These are phyloP conservation scores for Euphorbia schlechtendalii DNA, from an alignment of 441 rosid species.

Conservation along the genomic window DNA sequence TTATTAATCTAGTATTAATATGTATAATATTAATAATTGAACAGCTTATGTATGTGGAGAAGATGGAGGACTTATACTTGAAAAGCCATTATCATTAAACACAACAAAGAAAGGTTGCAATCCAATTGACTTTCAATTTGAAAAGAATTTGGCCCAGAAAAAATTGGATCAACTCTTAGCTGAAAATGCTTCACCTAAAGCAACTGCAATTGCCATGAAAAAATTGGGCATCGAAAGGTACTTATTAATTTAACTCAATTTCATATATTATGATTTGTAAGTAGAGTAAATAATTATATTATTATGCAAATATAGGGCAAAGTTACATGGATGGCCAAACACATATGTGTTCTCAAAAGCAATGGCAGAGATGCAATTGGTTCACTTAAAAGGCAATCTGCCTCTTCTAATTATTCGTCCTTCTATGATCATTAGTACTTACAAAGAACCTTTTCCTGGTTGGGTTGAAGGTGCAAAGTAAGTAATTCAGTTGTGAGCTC, in stretches of 20 bases:
- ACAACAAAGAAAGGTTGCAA: constrained; percentile 11
- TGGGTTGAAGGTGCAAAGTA: neutral
- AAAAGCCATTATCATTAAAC: constrained; percentile 21
- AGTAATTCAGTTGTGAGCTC: too few species aligned
- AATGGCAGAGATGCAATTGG: neutral
- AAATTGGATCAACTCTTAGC: constrained; percentile 22
- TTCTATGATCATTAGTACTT: neutral
- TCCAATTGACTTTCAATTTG: constrained; percentile 25
- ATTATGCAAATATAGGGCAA: neutral
- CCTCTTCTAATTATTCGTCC: constrained; percentile 1
- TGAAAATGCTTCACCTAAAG: constrained; percentile 11
- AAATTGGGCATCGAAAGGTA: constrained; percentile 64
- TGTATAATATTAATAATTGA: too few species aligned
- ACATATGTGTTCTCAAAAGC: neutral
- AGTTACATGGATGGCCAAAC: neutral
- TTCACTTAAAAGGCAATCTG: neutral
- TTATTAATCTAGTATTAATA: too few species aligned
- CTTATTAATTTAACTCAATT: neutral
- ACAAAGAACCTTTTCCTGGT: neutral
- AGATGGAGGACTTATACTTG: constrained; percentile 7
- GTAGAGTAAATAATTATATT: too few species aligned
- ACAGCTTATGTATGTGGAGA: neutral
- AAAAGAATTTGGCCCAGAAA: constrained; percentile 19
- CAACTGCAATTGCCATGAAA: constrained; percentile 39
- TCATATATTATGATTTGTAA: too few species aligned